Percentiles rank a stretch among this genome's conserved stretches.
Evolutionary conservation across 768 basidiomycete species (phyloP).

Genomic region (Rubroboletus satanas): DNA sequence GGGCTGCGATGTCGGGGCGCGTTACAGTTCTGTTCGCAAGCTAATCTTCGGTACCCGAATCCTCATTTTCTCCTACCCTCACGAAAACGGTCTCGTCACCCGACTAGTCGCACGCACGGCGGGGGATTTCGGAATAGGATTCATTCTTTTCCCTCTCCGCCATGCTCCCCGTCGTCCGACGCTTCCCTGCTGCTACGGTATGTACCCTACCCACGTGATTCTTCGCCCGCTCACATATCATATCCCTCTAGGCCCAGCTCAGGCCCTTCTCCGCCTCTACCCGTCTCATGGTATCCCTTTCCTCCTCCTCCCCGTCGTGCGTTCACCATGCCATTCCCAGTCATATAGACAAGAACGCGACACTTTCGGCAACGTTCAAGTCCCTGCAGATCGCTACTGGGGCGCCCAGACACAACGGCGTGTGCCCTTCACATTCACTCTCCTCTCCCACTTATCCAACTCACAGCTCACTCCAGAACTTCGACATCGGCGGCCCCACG

Average conservation of each 20-base stretch:
- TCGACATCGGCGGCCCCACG: conserved; percentile 93
- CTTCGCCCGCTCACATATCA: background rate
- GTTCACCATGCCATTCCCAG: conserved; percentile 35
- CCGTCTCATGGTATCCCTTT: conserved; percentile 34
- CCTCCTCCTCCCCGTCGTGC: background rate
- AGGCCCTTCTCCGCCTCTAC: conserved; percentile 30
- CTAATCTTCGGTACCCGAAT: too few species aligned
- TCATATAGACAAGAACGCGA: conserved; percentile 79
- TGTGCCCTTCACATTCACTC: conserved; percentile 3
- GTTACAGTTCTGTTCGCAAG: too few species aligned
- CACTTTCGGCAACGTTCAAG: conserved; percentile 93
- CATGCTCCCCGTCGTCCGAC: conserved; percentile 19
- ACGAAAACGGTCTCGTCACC: too few species aligned
- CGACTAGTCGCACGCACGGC: background rate
- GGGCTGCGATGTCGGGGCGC: too few species aligned
- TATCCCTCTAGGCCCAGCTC: background rate
- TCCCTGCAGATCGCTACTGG: conserved; percentile 89
- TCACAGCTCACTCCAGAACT: conserved; percentile 86
- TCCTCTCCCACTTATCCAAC: conserved; percentile 9
- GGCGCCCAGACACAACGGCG: conserved; percentile 97
- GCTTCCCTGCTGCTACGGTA: background rate
- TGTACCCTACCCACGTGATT: conserved; percentile 23
- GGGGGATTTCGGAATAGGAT: conserved; percentile 11
- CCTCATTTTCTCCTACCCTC: background rate
- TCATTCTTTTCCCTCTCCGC: background rate